A percentile compares a stretch with the other conserved stretches of the same genome.
phyloP scores from a whole-genome alignment of 768 basidiomycete genomes.

The Lactarius deliciosus region DNA sequence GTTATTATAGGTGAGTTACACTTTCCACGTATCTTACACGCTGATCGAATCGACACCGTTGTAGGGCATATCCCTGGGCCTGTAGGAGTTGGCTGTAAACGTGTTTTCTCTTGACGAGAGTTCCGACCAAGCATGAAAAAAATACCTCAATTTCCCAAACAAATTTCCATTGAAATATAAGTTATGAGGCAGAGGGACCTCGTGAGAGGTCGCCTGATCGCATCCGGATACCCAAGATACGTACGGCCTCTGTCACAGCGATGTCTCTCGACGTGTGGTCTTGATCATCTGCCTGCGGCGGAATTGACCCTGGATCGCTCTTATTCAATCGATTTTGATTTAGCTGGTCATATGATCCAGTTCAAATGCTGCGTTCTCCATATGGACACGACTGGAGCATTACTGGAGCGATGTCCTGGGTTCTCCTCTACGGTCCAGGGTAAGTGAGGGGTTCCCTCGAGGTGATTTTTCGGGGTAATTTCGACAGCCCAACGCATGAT shows the following conservation, averaged over 20 bases:
- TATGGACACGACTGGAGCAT: not conserved
- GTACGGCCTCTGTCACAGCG: not conserved
- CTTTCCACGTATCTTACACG: not conserved
- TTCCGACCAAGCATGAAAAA: not conserved
- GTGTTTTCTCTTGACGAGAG: conserved; percentile 13
- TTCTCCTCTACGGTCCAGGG: not conserved
- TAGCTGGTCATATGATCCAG: not conserved
- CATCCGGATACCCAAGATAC: too few relatives aligned
- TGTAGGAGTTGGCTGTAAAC: conserved; percentile 24
- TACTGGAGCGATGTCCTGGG: not conserved
- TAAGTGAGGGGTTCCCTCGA: not conserved
- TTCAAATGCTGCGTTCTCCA: not conserved
- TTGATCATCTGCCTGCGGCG: not conserved
- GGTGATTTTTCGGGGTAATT: not conserved
- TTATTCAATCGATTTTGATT: not conserved
- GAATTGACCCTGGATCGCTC: not conserved
- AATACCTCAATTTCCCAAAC: too few relatives aligned
- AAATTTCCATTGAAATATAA: not conserved
- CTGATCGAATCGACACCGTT: not conserved
- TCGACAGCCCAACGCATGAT: not conserved
- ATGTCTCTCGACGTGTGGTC: not conserved
- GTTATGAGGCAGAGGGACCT: not conserved
- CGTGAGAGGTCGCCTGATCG: not conserved
- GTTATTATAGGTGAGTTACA: conserved; percentile 15
- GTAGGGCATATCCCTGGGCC: conserved; percentile 24